Evolutionary conservation across 441 rosid genomes (phyloP).

Genomic region (Erodium texanum): DNA sequence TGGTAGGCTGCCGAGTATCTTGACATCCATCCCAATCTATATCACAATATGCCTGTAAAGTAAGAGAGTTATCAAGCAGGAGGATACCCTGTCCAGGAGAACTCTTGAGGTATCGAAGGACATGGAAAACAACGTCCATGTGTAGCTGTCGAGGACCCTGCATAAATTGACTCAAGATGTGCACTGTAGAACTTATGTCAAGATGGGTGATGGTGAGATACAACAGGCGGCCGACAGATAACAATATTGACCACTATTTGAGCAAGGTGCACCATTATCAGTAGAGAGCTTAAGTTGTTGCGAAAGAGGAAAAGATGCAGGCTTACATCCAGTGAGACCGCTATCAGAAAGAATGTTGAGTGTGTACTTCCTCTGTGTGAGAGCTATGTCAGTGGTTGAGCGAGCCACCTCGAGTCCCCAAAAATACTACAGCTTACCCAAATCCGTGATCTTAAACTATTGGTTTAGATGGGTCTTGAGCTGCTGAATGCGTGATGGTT

Average conservation of each 20-base stretch:
- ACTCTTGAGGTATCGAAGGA: conserved; percentile 9
- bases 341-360: too few species aligned
- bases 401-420: too few species aligned
- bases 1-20: neutral
- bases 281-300: too few species aligned
- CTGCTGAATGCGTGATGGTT: too few species aligned
- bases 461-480: too few species aligned
- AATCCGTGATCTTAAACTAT: too few species aligned
- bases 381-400: too few species aligned
- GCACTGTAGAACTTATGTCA: neutral
- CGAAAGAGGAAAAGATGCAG: neutral
- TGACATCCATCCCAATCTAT: conserved; percentile 11
- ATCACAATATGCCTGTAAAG: conserved; percentile 4
- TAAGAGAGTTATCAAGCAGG: neutral
- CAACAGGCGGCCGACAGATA: conserved; percentile 7
- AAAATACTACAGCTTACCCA: too few species aligned
- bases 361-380: too few species aligned
- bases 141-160: neutral
- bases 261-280: too few species aligned
- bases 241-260: neutral
- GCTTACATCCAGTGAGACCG: too few species aligned
- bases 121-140: neutral
- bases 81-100: conserved; percentile 5
- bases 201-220: conserved; percentile 11
- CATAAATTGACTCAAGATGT: conserved; percentile 5